Evolutionary conservation across 2,329 filamentous ascomycete species (phyloP), one percentile per base, ranked within the genome.

Genomic region (Pestalotiopsis sp.): DNA sequence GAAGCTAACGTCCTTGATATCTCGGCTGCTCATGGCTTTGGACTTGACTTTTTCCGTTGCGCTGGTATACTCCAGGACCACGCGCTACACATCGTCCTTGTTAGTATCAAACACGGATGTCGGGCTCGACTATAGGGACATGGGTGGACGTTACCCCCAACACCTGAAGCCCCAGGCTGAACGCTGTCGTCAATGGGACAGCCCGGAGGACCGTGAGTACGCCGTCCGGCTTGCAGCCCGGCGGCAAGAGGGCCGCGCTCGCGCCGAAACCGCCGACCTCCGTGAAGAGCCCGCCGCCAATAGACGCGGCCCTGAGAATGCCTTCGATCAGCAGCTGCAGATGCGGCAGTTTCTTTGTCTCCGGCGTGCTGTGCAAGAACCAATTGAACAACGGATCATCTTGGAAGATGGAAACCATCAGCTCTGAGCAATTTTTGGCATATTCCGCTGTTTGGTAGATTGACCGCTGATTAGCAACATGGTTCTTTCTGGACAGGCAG

Each of bases 341-440:
- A 27, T 39, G 20, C 4, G n/a, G 20, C n/a, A 20, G 20, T 4
- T 20, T 25, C 49, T 66, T 27, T 13, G 25, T 4, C 13, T 56
- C 45, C 4, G 64, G 64, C 45, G 31, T 39, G 14, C 14, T 66
- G 49, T 57, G 38, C 14, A 66, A 27, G 49, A 66, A 66, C 64
- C 64, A 58, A 58, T 66, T 66, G 31, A 31, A 66, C 0, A 66
- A 25, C 5, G 64, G 64, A 36, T 58, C 64, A 66, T 66, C 64
- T 13, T 14, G 4, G 11, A 66, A 66, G 14, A 36, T 36, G 13
- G 64, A 12, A 17, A 45, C 49, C 41, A 57, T 66, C 1, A 66
- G 45, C 13, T 57, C 3, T 9, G 41, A 23, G 64, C 64, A 38
- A n/a, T 66, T n/a, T n/a, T 66, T 38, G 14, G 38, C 27, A 9